Percentiles rank a stretch among this genome's conserved stretches.
phyloP scores from a whole-genome alignment of 257 asterid species.

The Striga asiatica region DNA sequence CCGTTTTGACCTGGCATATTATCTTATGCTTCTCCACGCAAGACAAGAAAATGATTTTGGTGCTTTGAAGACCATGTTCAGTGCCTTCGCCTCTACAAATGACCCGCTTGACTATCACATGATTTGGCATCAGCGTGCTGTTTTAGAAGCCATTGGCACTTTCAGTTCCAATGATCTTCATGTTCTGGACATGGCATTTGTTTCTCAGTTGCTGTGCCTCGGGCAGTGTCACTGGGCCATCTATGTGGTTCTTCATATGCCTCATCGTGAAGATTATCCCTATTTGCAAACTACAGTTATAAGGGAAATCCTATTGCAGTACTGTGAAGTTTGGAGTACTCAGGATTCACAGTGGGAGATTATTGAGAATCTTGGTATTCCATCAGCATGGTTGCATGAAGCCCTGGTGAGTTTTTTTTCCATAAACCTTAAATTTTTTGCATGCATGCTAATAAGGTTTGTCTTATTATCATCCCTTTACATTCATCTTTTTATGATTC shows the following conservation, averaged over 20 bases:
- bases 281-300: constrained; percentile 58
- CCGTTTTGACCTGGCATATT: constrained; percentile 76
- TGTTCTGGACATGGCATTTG: constrained; percentile 78
- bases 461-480: not conserved
- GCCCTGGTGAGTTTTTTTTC: constrained; percentile 67
- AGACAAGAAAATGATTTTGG: constrained; percentile 64
- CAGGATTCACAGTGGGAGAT: constrained; percentile 59
- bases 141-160: constrained; percentile 88
- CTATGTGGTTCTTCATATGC: constrained; percentile 89
- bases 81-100: constrained; percentile 85
- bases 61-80: constrained; percentile 75
- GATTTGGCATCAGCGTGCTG: constrained; percentile 98
- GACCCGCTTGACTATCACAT: constrained; percentile 98
- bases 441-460: constrained; percentile 2
- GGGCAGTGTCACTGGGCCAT: constrained; percentile 99
- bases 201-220: constrained; percentile 80
- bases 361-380: constrained; percentile 80
- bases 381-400: constrained; percentile 89
- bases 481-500: constrained; percentile 6
- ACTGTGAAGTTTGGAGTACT: constrained; percentile 86
- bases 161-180: constrained; percentile 88
- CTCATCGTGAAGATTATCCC: constrained; percentile 84
- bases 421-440: constrained; percentile 11
- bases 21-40: constrained; percentile 96
- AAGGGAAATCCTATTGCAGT: constrained; percentile 83